These are phyloP conservation scores for Colletotrichum tabaci DNA, from an alignment of 2,329 filamentous ascomycete genomes.

Conservation along the genomic window DNA sequence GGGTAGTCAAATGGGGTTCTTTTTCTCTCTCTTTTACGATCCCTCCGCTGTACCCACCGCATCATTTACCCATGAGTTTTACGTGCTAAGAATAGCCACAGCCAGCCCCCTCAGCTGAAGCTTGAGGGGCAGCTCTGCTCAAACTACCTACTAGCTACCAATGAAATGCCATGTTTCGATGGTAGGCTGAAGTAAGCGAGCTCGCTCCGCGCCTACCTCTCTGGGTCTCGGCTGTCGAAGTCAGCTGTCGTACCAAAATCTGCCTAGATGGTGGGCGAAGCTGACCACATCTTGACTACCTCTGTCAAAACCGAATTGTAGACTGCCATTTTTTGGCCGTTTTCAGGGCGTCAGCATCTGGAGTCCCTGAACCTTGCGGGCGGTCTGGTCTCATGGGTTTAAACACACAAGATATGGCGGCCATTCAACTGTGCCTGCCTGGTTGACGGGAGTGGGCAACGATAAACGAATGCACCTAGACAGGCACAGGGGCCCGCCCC, in stretches of 20 bases:
- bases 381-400: not conserved
- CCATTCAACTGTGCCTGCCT: not conserved
- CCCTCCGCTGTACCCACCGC: no score
- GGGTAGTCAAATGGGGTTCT: not conserved
- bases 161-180: conserved; percentile 3
- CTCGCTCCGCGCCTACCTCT: no score
- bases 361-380: not conserved
- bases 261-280: not conserved
- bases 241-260: no score
- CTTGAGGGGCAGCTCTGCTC: not conserved
- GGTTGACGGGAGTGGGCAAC: not conserved
- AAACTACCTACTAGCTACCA: conserved; percentile 9
- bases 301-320: not conserved
- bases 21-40: not conserved
- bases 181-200: conserved; percentile 1
- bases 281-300: not conserved
- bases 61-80: no score
- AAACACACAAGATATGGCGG: not conserved
- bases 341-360: not conserved
- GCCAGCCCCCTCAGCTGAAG: conserved; percentile 5
- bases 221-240: no score
- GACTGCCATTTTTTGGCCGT: not conserved
- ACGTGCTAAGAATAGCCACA: conserved; percentile 18
- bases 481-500: not conserved
- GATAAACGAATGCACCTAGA: not conserved